These are phyloP conservation scores for Teunomyces tritomae DNA, from an alignment of 805 yeast genomes.

Conservation along the genomic window DNA sequence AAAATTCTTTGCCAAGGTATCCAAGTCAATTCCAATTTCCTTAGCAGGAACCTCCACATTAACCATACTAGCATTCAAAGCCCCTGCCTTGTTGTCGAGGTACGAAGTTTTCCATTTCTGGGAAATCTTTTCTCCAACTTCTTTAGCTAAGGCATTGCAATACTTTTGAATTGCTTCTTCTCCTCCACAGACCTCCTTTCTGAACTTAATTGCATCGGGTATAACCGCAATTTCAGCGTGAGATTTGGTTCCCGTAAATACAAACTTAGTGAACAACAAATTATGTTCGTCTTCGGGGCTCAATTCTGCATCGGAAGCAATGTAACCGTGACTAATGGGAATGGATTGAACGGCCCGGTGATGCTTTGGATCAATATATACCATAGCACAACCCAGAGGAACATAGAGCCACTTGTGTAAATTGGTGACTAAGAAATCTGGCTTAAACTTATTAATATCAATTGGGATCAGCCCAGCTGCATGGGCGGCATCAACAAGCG, in stretches of 20 bases:
- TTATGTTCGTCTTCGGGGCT: constrained; percentile 17
- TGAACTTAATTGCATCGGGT: constrained; percentile 51
- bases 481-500: constrained; percentile 74
- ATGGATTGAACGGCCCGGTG: constrained; percentile 52
- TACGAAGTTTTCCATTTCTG: constrained; percentile 37
- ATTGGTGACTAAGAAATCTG: constrained; percentile 62
- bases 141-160: constrained; percentile 42
- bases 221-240: constrained; percentile 44
- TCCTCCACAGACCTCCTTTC: constrained; percentile 58
- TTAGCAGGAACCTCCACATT: constrained; percentile 38
- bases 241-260: constrained; percentile 49
- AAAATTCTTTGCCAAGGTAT: constrained; percentile 3
- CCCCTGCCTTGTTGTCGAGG: constrained; percentile 33
- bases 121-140: constrained; percentile 42
- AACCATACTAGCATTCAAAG: constrained; percentile 43
- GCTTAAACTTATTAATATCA: constrained; percentile 40
- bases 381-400: constrained; percentile 57
- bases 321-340: constrained; percentile 54
- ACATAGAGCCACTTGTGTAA: constrained; percentile 68
- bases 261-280: constrained; percentile 45
- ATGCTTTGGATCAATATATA: constrained; percentile 54
- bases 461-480: constrained; percentile 53
- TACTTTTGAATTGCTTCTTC: constrained; percentile 50
- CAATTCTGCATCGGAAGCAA: constrained; percentile 28
- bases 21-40: constrained; percentile 10